phyloP scores from a whole-genome alignment of 2,329 filamentous ascomycete species.

The Phialocephala subalpina region DNA sequence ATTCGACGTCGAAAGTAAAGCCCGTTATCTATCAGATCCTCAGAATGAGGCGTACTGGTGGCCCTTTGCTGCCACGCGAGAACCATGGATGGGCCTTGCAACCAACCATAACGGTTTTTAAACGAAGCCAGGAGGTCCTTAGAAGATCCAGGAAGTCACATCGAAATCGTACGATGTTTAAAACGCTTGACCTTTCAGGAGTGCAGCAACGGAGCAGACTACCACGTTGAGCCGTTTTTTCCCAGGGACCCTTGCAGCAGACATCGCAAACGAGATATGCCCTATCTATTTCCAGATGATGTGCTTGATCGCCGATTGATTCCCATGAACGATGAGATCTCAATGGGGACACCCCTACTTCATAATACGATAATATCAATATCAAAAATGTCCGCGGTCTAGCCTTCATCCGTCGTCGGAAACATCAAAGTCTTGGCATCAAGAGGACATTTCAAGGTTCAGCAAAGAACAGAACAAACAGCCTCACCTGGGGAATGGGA shows the following conservation, averaged over 20 bases:
- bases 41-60: conserved; percentile 14
- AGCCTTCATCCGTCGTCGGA: background rate
- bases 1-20: background rate
- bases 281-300: conserved; percentile 18
- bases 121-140: background rate
- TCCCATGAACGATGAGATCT: conserved; percentile 11
- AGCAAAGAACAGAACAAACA: background rate
- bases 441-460: background rate
- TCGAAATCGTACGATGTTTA: conserved; percentile 12
- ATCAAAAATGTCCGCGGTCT: conserved; percentile 6
- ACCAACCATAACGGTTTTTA: conserved; percentile 16
- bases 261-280: conserved; percentile 2
- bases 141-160: background rate
- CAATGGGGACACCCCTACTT: background rate
- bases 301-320: conserved; percentile 20
- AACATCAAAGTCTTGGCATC: background rate
- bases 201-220: conserved; percentile 1
- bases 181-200: conserved; percentile 8
- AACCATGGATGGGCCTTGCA: conserved; percentile 26
- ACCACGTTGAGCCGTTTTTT: conserved; percentile 7
- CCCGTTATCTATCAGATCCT: conserved; percentile 11
- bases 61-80: conserved; percentile 19
- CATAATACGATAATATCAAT: background rate
- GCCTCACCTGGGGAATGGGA: conserved; percentile 2
- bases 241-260: background rate